Evolutionary conservation across 129 eudicot species (phyloP), one percentile per base, ranked within the genome.

Genomic region (Tagetes erecta): DNA sequence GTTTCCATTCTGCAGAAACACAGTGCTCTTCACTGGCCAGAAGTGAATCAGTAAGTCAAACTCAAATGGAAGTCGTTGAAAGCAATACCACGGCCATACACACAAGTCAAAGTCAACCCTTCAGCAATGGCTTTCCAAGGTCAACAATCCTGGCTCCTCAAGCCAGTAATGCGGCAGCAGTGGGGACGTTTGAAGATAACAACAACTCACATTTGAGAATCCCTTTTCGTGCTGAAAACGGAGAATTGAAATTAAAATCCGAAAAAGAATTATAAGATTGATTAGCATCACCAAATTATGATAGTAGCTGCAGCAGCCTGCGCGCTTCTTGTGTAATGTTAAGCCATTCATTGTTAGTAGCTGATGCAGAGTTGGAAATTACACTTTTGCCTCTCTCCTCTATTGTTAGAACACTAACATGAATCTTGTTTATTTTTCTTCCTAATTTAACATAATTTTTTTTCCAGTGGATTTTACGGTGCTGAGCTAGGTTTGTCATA

Each of bases 21-120:
- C 83, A 85, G 59, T 87, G 84, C 68, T 87, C 94, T 13, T 82
- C 96, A 0, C 56, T 85, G 81, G 96, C 91, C 55, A 80, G 83
- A 84, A 81, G 80, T 7, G 91, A 89, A 27, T 82, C 84, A 12
- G 77, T 71, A 52, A 51, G 83, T 65, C 84, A 73, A 72, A 71
- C 45, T 31, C 81, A 57, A 45, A 77, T 27, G 60, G 81, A 77
- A 57, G 86, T 71, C 11, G 57, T 64, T 1, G 30, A 70, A 50
- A 57, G 77, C 76, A 87, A 80, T 60, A 78, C 72, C 34, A 11
- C 73, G 11, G n/a, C 78, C 39, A 76, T 70, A 64, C 66, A 41
- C 34, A 64, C 76, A 59, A 51, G 63, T 80, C 87, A 78, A 68
- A 84, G 62, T 36, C 87, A 83, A 68, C 72, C 76, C 20, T 73